phyloP scores from a whole-genome alignment of 345 rosid species.

The Chamaenerion angustifolium region DNA sequence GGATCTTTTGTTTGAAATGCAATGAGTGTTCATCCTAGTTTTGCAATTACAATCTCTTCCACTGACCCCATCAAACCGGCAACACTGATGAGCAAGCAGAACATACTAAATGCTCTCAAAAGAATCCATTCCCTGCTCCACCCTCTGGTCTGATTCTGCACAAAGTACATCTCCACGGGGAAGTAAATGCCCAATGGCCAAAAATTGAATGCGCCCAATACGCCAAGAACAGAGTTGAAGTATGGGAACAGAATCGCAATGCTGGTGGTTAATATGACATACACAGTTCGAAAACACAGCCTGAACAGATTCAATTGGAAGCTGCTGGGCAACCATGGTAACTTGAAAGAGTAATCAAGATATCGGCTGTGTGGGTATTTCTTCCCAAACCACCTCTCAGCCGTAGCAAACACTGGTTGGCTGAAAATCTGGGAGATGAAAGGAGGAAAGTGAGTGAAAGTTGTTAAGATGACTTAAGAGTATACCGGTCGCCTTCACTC shows the following conservation, averaged over 20 bases:
- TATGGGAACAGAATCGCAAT: conserved; percentile 10
- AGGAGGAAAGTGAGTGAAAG: not conserved
- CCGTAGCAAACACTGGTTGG: conserved; percentile 5
- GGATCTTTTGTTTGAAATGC: too few relatives aligned
- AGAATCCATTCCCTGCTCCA: conserved; percentile 7
- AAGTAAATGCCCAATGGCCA: conserved; percentile 13
- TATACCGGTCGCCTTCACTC: too few relatives aligned
- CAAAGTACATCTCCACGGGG: conserved; percentile 12
- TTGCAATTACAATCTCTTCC: not conserved
- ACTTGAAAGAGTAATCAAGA: not conserved
- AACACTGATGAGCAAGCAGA: conserved; percentile 1
- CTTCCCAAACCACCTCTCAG: conserved; percentile 5
- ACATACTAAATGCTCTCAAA: conserved; percentile 4
- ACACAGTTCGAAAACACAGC: conserved; percentile 4
- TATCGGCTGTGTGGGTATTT: conserved; percentile 6
- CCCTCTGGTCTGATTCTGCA: not conserved
- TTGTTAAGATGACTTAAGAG: too few relatives aligned
- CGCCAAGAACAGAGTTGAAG: conserved; percentile 12
- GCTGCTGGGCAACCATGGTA: conserved; percentile 1
- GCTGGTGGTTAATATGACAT: not conserved
- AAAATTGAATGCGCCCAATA: conserved; percentile 9
- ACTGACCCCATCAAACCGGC: not conserved
- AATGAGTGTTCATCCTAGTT: not conserved
- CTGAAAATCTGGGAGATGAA: conserved; percentile 2
- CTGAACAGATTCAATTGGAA: conserved; percentile 4